Conservation (phyloP, 106 monocot species). For the Allium sativum region DNA sequence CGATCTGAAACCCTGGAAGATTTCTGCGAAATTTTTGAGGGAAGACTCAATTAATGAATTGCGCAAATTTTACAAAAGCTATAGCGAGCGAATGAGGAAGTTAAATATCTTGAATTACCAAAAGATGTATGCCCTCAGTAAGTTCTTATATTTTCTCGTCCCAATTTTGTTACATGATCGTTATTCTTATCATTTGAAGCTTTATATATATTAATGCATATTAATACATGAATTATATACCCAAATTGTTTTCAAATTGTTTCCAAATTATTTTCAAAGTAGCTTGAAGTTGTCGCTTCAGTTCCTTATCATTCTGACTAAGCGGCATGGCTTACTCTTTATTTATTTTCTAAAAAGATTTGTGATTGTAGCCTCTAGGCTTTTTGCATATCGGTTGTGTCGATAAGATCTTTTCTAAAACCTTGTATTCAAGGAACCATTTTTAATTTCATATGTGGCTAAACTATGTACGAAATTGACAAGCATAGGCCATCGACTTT, state of each 20-base stretch:
- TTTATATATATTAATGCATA: background rate
- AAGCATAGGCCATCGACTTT: too few relatives aligned
- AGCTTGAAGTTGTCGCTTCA: too few relatives aligned
- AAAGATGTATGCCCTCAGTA: constrained; percentile 91
- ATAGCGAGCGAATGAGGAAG: constrained; percentile 79
- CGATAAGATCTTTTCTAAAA: too few relatives aligned
- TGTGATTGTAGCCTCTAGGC: too few relatives aligned
- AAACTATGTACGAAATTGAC: too few relatives aligned
- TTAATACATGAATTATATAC: background rate
- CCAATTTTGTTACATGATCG: background rate
- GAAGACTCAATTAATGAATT: constrained; percentile 71
- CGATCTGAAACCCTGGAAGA: constrained; percentile 41
- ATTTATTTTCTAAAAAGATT: too few relatives aligned
- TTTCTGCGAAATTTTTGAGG: constrained; percentile 27
- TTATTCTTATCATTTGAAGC: background rate
- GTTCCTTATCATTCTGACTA: too few relatives aligned
- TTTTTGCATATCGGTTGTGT: too few relatives aligned
- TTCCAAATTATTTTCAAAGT: too few relatives aligned
- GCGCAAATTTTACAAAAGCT: constrained; percentile 72
- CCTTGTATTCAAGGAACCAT: too few relatives aligned
- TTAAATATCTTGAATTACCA: constrained; percentile 78
- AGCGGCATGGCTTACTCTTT: too few relatives aligned
- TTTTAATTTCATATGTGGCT: too few relatives aligned
- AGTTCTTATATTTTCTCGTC: constrained; percentile 1
- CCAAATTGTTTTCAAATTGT: background rate